These are phyloP conservation scores for Phytophthora litchii DNA, from an alignment of 352 stramenopile species.

Conservation along the genomic window DNA sequence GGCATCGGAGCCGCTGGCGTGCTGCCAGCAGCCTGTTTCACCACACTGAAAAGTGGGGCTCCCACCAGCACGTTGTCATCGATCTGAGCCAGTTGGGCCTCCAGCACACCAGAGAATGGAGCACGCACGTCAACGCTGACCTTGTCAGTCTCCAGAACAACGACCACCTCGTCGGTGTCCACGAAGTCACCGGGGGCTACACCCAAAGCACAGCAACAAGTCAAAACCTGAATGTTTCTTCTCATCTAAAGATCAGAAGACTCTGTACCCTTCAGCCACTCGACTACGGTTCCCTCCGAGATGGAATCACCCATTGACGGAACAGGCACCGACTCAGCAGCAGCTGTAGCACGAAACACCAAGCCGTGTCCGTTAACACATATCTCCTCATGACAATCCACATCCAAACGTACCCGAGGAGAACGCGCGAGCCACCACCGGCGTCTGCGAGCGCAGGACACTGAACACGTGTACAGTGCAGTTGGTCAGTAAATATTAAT, in stretches of 20 bases:
- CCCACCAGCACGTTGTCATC: slow-evolving; percentile 98
- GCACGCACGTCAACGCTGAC: slow-evolving; percentile 94
- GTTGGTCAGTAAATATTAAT: neutral
- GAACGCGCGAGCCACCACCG: slow-evolving; percentile 43
- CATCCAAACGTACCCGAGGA: slow-evolving; percentile 44
- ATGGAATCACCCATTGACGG: slow-evolving; percentile 96
- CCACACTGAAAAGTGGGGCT: slow-evolving; percentile 86
- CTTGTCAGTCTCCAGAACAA: slow-evolving; percentile 99
- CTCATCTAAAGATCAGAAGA: neutral
- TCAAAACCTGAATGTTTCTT: neutral
- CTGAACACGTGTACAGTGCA: slow-evolving; percentile 13
- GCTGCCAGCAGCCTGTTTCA: slow-evolving; percentile 44
- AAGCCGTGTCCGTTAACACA: neutral
- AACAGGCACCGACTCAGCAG: slow-evolving; percentile 70
- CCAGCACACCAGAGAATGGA: slow-evolving; percentile 90
- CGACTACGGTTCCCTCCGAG: slow-evolving; percentile 97
- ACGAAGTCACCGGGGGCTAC: slow-evolving; percentile 92
- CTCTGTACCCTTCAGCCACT: slow-evolving; percentile 91
- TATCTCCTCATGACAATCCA: neutral
- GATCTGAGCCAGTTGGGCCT: slow-evolving; percentile 91
- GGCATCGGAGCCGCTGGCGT: slow-evolving; percentile 20
- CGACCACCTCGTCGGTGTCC: slow-evolving; percentile 95
- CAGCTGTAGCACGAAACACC: slow-evolving; percentile 26
- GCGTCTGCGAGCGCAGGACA: slow-evolving; percentile 31
- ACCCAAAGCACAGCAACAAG: neutral